Conservation (phyloP, 495 filamentous ascomycete genomes). For the Chaetomidium leptoderma region DNA sequence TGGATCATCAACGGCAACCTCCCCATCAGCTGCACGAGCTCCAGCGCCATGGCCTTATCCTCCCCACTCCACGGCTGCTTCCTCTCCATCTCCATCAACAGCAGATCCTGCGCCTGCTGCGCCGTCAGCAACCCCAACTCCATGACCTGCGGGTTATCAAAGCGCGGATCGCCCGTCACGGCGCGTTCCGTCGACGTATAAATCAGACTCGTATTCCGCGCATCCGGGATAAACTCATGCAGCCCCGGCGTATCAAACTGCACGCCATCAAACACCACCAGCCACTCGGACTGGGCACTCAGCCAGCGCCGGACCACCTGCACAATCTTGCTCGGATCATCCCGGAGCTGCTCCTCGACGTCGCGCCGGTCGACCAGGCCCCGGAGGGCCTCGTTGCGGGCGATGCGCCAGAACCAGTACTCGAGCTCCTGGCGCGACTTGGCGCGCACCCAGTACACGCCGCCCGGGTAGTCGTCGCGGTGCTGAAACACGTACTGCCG, state of each 20-base stretch:
- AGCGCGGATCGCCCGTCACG: constrained; percentile 60
- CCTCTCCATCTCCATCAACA: constrained; percentile 51
- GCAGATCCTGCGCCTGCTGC: constrained; percentile 44
- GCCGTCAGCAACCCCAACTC: constrained; percentile 54
- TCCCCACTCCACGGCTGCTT: constrained; percentile 55
- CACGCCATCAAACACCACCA: constrained; percentile 72
- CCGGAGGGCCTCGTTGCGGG: constrained; percentile 57
- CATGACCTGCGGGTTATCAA: constrained; percentile 72
- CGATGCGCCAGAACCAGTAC: constrained; percentile 72
- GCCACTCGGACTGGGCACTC: constrained; percentile 63
- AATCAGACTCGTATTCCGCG: constrained; percentile 63
- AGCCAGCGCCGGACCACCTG: constrained; percentile 65
- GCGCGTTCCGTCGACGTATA: constrained; percentile 71
- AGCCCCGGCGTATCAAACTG: constrained; percentile 62
- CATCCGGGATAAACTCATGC: constrained; percentile 64
- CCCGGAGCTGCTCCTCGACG: constrained; percentile 35
- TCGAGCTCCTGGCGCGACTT: constrained; percentile 59
- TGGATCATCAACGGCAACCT: constrained; percentile 74
- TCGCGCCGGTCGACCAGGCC: constrained; percentile 37
- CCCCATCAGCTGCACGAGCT: constrained; percentile 66
- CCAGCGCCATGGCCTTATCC: constrained; percentile 57
- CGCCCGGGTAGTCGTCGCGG: constrained; percentile 62
- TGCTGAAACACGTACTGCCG: constrained; percentile 73
- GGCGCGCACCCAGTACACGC: constrained; percentile 76
- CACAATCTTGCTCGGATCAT: constrained; percentile 53